These are phyloP conservation scores for Claviceps fusiformis DNA, from an alignment of 2,329 filamentous ascomycete genomes.

Conservation along the genomic window DNA sequence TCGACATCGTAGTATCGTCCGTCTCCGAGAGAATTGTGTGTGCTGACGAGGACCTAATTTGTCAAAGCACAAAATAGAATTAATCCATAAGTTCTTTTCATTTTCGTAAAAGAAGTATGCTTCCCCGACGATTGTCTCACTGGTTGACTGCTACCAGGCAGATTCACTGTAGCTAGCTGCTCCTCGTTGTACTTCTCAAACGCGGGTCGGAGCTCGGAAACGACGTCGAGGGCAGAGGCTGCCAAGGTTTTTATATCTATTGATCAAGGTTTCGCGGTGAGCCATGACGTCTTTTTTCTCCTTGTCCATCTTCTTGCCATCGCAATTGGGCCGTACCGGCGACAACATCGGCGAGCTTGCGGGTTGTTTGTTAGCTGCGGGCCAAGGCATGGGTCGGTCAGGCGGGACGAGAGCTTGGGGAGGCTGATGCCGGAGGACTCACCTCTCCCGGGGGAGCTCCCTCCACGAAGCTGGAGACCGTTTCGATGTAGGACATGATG, in stretches of 20 bases:
- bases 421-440: constrained; percentile 19
- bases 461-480: constrained; percentile 74
- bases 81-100: not conserved
- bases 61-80: not conserved
- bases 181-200: constrained; percentile 95
- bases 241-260: constrained; percentile 84
- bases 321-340: constrained; percentile 44
- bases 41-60: constrained; percentile 64
- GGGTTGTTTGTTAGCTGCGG: constrained; percentile 15
- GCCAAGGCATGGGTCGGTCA: not conserved
- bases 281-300: not conserved
- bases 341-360: constrained; percentile 79
- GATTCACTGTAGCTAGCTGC: constrained; percentile 78
- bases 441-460: constrained; percentile 95
- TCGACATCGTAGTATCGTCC: constrained; percentile 84
- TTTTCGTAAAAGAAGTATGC: not conserved
- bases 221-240: constrained; percentile 50
- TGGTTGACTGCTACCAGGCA: constrained; percentile 66
- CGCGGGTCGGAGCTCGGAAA: constrained; percentile 63
- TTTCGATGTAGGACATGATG: constrained; percentile 26
- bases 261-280: not conserved
- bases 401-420: constrained; percentile 6
- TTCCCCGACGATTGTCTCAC: constrained; percentile 14
- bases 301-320: not conserved
- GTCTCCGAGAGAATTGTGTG: constrained; percentile 67